Percentiles rank a stretch among this genome's conserved stretches.
Evolutionary conservation across 306 rosid genomes (phyloP).

Genomic region (Coriaria nepalensis): DNA sequence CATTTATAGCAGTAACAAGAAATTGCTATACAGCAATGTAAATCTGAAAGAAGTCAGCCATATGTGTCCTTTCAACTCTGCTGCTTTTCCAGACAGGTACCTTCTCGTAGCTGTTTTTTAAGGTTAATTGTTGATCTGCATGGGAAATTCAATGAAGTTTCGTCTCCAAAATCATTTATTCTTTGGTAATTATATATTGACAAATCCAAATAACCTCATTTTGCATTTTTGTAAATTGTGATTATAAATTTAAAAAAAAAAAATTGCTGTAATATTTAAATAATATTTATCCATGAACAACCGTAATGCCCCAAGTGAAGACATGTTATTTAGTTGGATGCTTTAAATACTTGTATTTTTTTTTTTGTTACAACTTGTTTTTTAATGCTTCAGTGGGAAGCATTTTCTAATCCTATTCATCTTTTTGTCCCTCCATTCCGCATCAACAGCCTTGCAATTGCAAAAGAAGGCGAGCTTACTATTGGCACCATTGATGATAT

Average conservation of each 20-base stretch:
- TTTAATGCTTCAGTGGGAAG: conserved; percentile 2
- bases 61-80: conserved; percentile 98
- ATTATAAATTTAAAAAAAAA: no score
- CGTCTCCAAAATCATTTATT: background rate
- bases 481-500: conserved; percentile 98
- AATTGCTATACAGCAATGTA: conserved; percentile 83
- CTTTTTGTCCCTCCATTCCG: background rate
- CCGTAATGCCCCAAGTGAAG: no score
- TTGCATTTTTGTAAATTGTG: no score
- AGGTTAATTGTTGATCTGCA: no score
- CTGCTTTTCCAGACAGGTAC: conserved; percentile 99
- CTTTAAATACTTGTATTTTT: no score
- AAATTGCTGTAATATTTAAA: no score
- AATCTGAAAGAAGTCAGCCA: conserved; percentile 97
- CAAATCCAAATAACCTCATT: no score
- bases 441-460: conserved; percentile 77
- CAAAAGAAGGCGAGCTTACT: conserved; percentile 96
- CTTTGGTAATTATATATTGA: no score
- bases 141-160: no score
- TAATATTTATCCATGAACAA: no score
- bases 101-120: background rate
- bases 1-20: conserved; percentile 95
- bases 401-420: conserved; percentile 1
- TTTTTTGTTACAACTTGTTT: no score
- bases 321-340: no score